phyloP scores from a whole-genome alignment of 176 grass and related monocot species.

The Dendrocalamus sinicus region DNA sequence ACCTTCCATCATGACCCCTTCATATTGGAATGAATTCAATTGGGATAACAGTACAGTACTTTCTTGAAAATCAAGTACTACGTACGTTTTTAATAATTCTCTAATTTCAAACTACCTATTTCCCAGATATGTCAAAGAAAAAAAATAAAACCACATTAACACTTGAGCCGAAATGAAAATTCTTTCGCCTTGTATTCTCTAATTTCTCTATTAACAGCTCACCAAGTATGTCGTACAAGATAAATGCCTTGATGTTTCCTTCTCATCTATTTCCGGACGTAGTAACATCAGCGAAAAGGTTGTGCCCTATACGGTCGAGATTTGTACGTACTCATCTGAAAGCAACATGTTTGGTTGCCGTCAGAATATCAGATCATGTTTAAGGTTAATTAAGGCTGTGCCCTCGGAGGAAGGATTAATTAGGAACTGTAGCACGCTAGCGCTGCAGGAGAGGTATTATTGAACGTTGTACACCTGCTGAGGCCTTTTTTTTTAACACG shows the following conservation, averaged over 20 bases:
- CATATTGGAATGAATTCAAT: too few relatives aligned
- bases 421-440: not conserved
- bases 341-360: slow-evolving; percentile 20
- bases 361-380: slow-evolving; percentile 11
- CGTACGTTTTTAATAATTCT: not conserved
- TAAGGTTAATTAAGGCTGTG: not conserved
- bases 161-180: not conserved
- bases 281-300: slow-evolving; percentile 24
- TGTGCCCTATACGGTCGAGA: not conserved
- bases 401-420: not conserved
- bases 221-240: not conserved
- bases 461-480: not conserved
- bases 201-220: not conserved
- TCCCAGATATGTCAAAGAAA: not conserved
- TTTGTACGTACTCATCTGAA: slow-evolving; percentile 12
- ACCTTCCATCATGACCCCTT: too few relatives aligned
- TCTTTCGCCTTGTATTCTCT: not conserved
- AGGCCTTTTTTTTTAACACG: not conserved
- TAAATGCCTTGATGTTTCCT: not conserved
- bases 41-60: not conserved
- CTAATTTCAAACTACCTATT: not conserved
- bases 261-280: not conserved
- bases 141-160: not conserved
- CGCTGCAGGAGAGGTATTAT: not conserved
- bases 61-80: not conserved